phyloP scores from a whole-genome alignment of 179 eudicot genomes.

The Beta lomatogona region DNA sequence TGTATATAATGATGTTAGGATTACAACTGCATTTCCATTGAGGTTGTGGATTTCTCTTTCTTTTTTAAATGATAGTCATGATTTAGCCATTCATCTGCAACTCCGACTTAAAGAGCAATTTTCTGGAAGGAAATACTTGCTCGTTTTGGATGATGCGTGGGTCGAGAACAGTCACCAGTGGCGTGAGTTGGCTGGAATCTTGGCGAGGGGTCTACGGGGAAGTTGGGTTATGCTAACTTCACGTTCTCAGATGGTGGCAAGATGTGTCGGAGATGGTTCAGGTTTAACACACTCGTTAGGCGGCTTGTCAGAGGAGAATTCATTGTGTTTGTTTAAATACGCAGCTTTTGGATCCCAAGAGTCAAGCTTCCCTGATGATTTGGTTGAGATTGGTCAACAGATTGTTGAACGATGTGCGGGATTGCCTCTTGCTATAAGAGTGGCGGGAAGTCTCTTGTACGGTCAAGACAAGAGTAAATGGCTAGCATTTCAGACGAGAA shows the following conservation, averaged over 20 bases:
- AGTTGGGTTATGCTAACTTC: too few relatives aligned
- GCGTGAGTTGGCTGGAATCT: not conserved
- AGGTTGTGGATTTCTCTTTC: too few relatives aligned
- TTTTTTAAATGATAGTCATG: not conserved
- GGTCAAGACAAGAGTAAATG: not conserved
- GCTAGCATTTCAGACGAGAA: not conserved
- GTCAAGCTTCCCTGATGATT: not conserved
- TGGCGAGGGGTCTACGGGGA: constrained; percentile 5
- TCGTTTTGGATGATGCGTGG: not conserved
- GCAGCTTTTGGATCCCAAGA: too few relatives aligned
- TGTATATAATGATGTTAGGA: not conserved
- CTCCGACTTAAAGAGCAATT: not conserved
- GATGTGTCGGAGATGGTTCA: too few relatives aligned
- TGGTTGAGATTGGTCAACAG: not conserved
- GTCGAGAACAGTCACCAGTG: constrained; percentile 20
- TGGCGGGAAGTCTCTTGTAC: not conserved
- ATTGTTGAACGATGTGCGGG: constrained; percentile 12
- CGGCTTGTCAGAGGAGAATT: constrained; percentile 16
- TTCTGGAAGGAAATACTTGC: not conserved
- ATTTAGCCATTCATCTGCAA: too few relatives aligned
- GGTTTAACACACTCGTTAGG: too few relatives aligned
- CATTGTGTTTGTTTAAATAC: constrained; percentile 25
- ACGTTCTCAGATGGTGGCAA: not conserved
- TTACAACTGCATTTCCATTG: too few relatives aligned
- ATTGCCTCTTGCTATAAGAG: too few relatives aligned